Evolutionary conservation across 1,139 yeast genomes (phyloP), one percentile per base, ranked within the genome.

Genomic region (Fermentozyma sake): DNA sequence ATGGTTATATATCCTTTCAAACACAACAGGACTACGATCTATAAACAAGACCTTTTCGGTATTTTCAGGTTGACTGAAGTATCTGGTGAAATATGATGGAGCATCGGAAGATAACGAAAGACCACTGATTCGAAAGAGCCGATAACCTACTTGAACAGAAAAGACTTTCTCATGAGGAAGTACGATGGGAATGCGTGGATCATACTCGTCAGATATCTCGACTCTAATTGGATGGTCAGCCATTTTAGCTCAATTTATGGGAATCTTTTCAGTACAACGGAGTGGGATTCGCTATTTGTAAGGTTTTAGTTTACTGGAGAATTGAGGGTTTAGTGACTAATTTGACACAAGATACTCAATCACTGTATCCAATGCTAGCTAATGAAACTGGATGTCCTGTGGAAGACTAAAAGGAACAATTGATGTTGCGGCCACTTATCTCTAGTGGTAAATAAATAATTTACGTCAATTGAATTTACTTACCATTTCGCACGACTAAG

Each of bases 81-180:
- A 76, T 12, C 56, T 48, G 10, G 82, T 74, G 49, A 76, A 76
- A 44, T 74, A 75, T 2, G 81, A 75, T 3, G 83, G 82, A 2
- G 73, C 79, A 55, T 86, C 96, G 1, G 85, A 83, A 14, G 89
- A 81, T 22, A 87, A 54, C 4, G 95, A 85, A 1, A 91, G 87
- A 1, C 96, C 96, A 47, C 91, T 79, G 17, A 76, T 38, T 19
- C 65, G 59, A 49, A 75, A 81, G 19, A 71, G 40, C 37, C 68
- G 67, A 30, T 68, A 71, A 0, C 95, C 95, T 4, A 86, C 79
- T 50, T 82, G 87, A 15, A 87, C 71, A 9, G 78, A 68, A 52
- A 71, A 86, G 45, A 84, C 76, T 39, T 68, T 73, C 26, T 78
- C 81, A 34, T 64, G 70, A n/a, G 16, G 91, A 79, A 85, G 61